Evolutionary conservation across 495 filamentous ascomycete species (phyloP), one percentile per base, ranked within the genome.

Genomic region (Aspergillus ellipticus): DNA sequence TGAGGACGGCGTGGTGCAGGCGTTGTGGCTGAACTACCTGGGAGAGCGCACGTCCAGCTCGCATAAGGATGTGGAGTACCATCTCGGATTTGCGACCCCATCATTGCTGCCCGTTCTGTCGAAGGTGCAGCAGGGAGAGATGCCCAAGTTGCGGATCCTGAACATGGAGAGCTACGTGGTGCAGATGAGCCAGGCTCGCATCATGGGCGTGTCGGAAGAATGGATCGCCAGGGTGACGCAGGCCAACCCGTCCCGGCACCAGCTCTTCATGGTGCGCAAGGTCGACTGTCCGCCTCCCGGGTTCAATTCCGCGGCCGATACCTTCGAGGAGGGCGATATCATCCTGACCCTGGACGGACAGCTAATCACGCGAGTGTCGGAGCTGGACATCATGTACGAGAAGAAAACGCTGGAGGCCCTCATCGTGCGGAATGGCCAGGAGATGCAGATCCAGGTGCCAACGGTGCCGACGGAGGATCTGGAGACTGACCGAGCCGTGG

Each of bases 211-310:
- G 6, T 88, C 88, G 0, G 92, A 97, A 63, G 88, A 95, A 48
- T 97, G 94, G 95, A 96, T 97, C 60, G 79, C 88, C 58, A 86
- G 88, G 70, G 92, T 96, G 20, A 85, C 92, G 31, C 69, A 82
- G 50, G 88, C 91, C 51, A 96, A 97, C 63, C 88, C 89, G 8
- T 85, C 93, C 16, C 87, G 88, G 49, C 94, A 99, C 68, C 94
- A 97, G 70, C 82, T 99, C 19, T 99, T 99, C 77, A 95, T 99
- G 89, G 89, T 99, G 22, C 90, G 92, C 56, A 99, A 99, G 74
- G 83, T 93, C 33, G 86, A 95, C 62, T 87, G 85, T 35, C 85
- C 81, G 13, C 83, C 86, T 16, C 69, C 80, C 15, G 68, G 63
- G 7, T 68, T 73, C 37, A 64, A 65, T 13, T 59, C 73, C 16